These are phyloP conservation scores for Lipomyces sp. DNA, from an alignment of 805 yeast species.

Conservation along the genomic window DNA sequence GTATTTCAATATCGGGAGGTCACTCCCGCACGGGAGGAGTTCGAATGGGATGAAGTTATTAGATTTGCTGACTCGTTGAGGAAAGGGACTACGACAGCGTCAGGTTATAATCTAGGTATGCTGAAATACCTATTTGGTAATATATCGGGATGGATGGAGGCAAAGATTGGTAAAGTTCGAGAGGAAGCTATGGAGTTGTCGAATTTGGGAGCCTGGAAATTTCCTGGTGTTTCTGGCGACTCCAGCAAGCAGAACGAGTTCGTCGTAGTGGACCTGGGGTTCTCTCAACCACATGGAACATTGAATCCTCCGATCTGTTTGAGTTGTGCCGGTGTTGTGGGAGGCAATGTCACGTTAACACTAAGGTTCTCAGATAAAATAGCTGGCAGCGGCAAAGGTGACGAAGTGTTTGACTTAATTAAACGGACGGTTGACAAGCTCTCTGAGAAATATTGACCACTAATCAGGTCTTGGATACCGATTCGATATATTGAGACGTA, in stretches of 20 bases:
- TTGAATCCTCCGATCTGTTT: conserved; percentile 12
- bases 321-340: conserved; percentile 16
- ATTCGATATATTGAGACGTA: no score
- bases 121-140: conserved; percentile 17
- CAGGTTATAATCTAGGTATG: conserved; percentile 14
- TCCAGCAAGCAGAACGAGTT: background rate
- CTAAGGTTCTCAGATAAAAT: conserved; percentile 18
- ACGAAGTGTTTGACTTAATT: background rate
- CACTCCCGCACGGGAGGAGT: conserved; percentile 7
- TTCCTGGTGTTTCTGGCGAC: background rate
- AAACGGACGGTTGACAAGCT: background rate
- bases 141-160: conserved; percentile 11
- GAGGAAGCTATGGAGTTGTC: conserved; percentile 18
- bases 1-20: conserved; percentile 13
- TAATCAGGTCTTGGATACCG: no score
- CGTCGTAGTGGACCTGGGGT: conserved; percentile 15
- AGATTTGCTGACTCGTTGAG: conserved; percentile 3
- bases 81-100: conserved; percentile 5
- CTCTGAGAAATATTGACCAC: background rate
- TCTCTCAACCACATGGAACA: conserved; percentile 22
- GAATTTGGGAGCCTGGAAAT: conserved; percentile 21
- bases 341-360: conserved; percentile 18
- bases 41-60: conserved; percentile 16
- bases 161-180: conserved; percentile 13
- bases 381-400: conserved; percentile 22